These are phyloP conservation scores for Lonicera japonica DNA, from an alignment of 129 eudicot species.

Conservation along the genomic window DNA sequence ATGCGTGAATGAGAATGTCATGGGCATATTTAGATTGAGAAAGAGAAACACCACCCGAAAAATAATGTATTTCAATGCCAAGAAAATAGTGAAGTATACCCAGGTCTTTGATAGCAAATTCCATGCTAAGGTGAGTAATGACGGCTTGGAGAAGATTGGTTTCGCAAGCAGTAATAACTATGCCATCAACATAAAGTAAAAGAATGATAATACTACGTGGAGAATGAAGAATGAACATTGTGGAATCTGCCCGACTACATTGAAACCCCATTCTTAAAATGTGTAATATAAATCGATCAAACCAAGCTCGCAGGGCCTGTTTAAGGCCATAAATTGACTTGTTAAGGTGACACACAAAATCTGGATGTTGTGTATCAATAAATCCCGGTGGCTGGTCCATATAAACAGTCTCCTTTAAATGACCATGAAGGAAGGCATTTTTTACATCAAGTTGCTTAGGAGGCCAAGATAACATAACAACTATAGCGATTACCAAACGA, in stretches of 20 bases:
- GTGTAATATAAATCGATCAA: background rate
- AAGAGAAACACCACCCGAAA: background rate
- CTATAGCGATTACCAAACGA: background rate
- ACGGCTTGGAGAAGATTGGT: background rate
- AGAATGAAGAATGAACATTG: background rate
- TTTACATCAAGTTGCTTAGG: background rate
- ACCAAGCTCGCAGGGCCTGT: background rate
- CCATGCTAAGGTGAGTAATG: background rate
- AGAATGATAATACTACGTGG: background rate
- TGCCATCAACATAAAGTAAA: conserved; percentile 2
- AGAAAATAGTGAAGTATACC: background rate
- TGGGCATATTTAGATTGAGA: background rate
- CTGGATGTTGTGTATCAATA: no score
- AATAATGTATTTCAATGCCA: background rate
- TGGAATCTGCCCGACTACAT: background rate
- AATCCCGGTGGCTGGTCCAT: no score
- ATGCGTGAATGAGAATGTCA: background rate
- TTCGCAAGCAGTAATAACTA: background rate
- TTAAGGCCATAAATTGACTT: background rate
- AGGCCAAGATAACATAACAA: background rate
- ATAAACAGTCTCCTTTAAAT: no score
- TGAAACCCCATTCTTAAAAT: background rate
- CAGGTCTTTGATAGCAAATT: background rate
- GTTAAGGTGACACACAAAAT: no score
- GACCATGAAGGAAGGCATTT: background rate